A percentile compares a stretch with the other conserved stretches of the same genome.
phyloP scores from a whole-genome alignment of 805 yeast genomes.

The Blastobotrys robertii region DNA sequence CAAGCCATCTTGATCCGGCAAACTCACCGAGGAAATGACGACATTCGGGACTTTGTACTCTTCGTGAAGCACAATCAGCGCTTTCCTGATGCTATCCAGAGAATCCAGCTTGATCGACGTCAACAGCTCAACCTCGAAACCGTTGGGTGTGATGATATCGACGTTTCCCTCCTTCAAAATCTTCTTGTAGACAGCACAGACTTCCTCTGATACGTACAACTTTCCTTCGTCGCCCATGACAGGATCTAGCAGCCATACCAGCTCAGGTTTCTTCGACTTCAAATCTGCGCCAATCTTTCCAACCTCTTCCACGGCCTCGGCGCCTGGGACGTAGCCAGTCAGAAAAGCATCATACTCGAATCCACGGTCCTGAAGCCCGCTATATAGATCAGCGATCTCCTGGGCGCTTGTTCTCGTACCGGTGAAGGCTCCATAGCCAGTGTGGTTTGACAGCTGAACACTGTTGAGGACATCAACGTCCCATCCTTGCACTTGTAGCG shows the following conservation, averaged over 20 bases:
- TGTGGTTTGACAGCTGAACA: conserved; percentile 83
- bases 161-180: conserved; percentile 40
- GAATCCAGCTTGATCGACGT: conserved; percentile 40
- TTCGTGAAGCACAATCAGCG: conserved; percentile 40
- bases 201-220: conserved; percentile 54
- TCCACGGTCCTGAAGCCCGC: conserved; percentile 45
- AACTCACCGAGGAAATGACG: conserved; percentile 53
- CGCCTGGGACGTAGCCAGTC: conserved; percentile 72
- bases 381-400: conserved; percentile 39
- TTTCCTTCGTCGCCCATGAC: conserved; percentile 86
- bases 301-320: conserved; percentile 43
- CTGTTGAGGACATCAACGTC: conserved; percentile 86
- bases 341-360: conserved; percentile 54
- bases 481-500: conserved; percentile 82
- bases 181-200: conserved; percentile 48
- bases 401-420: conserved; percentile 45
- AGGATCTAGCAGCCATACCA: conserved; percentile 71
- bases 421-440: conserved; percentile 66
- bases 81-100: conserved; percentile 32
- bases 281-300: conserved; percentile 33
- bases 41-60: conserved; percentile 45
- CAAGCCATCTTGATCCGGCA: conserved; percentile 20
- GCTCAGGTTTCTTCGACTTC: conserved; percentile 20
- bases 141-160: conserved; percentile 81
- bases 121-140: conserved; percentile 74